Evolutionary conservation across 2,329 filamentous ascomycete genomes (phyloP).

Genomic region (Fusarium neocosmosporiellum): DNA sequence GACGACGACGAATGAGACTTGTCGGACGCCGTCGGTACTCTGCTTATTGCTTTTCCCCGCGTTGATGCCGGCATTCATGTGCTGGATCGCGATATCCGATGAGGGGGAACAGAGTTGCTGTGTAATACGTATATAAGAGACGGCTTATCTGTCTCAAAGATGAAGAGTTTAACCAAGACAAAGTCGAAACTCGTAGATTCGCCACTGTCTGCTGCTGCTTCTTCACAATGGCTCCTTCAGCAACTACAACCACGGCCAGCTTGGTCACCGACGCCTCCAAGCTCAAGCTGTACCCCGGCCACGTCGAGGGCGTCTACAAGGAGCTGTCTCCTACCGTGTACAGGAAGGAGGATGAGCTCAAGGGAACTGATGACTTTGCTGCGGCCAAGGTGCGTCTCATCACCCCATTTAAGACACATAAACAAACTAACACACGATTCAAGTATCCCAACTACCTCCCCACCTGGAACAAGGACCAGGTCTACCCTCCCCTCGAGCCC

Average conservation of each 20-base stretch:
- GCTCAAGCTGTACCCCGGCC: constrained; percentile 43
- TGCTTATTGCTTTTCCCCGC: constrained; percentile 24
- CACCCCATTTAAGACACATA: neutral
- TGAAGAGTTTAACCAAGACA: neutral
- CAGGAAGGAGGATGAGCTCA: constrained; percentile 34
- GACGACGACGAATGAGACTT: constrained; percentile 25
- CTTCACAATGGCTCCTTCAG: constrained; percentile 40
- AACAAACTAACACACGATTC: neutral
- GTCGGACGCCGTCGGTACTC: neutral
- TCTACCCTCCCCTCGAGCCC: constrained; percentile 72
- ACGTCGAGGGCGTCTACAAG: constrained; percentile 42
- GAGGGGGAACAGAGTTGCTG: neutral
- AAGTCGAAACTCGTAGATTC: neutral
- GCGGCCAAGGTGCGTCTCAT: constrained; percentile 34
- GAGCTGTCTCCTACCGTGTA: constrained; percentile 36
- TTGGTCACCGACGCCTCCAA: constrained; percentile 31
- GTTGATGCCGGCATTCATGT: constrained; percentile 16
- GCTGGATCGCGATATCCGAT: constrained; percentile 17
- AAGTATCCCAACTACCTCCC: constrained; percentile 80
- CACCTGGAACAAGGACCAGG: constrained; percentile 73
- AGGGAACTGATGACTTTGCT: constrained; percentile 32
- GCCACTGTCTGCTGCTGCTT: neutral
- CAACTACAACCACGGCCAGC: constrained; percentile 32
- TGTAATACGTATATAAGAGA: constrained; percentile 33
- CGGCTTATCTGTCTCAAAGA: neutral